Evolutionary conservation across 1,284 basidiomycete species (phyloP).

Genomic region (Rhodotorula sp.): DNA sequence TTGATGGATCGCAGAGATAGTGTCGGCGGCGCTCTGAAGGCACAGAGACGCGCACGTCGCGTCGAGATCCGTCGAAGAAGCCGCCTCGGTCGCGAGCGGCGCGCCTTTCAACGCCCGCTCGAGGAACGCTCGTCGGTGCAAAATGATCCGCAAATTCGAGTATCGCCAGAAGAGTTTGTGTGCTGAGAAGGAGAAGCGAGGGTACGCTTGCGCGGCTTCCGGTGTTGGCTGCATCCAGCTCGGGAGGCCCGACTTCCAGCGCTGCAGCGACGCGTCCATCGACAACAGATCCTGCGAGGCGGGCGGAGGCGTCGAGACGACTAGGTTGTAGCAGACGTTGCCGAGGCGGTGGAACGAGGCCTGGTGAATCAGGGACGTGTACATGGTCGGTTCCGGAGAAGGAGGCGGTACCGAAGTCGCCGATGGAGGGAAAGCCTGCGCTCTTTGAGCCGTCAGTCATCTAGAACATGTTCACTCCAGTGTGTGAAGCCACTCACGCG

Average conservation of each 20-base stretch:
- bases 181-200: constrained; percentile 4
- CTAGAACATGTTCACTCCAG: no score
- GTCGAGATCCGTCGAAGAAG: neutral
- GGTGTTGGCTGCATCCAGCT: constrained; percentile 10
- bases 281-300: neutral
- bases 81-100: neutral
- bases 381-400: constrained; percentile 1
- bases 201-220: neutral
- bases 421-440: constrained; percentile 1
- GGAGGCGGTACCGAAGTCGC: neutral
- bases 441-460: no score
- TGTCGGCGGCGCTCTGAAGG: neutral
- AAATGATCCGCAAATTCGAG: constrained; percentile 11
- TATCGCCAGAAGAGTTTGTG: constrained; percentile 10
- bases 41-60: neutral
- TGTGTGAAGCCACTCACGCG: neutral
- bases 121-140: constrained; percentile 13
- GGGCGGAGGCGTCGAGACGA: neutral
- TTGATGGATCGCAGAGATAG: neutral
- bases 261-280: constrained; percentile 7
- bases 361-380: constrained; percentile 13
- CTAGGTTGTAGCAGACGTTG: neutral
- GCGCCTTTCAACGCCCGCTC: constrained; percentile 10
- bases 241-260: neutral
- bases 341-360: constrained; percentile 1